A percentile compares a stretch with the other conserved stretches of the same genome.
phyloP scores from a whole-genome alignment of 257 asterid species.

The Jasminum sambac region DNA sequence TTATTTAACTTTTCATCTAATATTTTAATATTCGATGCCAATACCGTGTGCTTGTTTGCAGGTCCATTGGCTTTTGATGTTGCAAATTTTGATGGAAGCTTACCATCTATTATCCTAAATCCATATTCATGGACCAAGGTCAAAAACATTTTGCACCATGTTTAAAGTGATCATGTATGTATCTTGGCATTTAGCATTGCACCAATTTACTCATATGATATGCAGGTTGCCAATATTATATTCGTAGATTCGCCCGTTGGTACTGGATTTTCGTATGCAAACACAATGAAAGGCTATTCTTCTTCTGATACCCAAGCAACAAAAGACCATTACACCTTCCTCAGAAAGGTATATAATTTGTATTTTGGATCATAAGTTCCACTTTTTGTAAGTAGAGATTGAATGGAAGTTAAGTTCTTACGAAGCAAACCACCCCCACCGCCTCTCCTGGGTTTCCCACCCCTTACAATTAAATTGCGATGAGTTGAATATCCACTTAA shows the following conservation, averaged over 20 bases:
- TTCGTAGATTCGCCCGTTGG: slow-evolving; percentile 58
- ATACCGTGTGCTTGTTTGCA: slow-evolving; percentile 6
- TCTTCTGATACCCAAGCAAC: slow-evolving; percentile 32
- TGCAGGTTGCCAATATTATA: slow-evolving; percentile 46
- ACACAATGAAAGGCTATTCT: slow-evolving; percentile 22
- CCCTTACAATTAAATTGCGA: too few species aligned
- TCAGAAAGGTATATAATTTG: slow-evolving; percentile 39
- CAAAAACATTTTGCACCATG: too few species aligned
- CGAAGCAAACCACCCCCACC: too few species aligned
- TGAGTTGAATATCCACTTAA: too few species aligned
- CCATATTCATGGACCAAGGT: too few species aligned
- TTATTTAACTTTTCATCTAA: too few species aligned
- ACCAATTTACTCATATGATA: neutral
- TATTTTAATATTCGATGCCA: too few species aligned
- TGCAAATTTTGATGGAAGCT: slow-evolving; percentile 38
- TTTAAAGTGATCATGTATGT: too few species aligned
- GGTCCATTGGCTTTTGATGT: slow-evolving; percentile 56
- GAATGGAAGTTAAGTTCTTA: neutral
- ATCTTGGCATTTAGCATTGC: slow-evolving; percentile 20
- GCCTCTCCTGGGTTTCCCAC: too few species aligned
- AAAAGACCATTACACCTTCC: slow-evolving; percentile 23
- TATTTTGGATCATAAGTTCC: neutral
- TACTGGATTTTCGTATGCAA: slow-evolving; percentile 50
- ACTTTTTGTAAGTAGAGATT: neutral
- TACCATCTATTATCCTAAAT: too few species aligned